Percentiles rank a stretch among this genome's conserved stretches.
Evolutionary conservation across 495 filamentous ascomycete genomes (phyloP).

Genomic region (Alectoria sarmentosa): DNA sequence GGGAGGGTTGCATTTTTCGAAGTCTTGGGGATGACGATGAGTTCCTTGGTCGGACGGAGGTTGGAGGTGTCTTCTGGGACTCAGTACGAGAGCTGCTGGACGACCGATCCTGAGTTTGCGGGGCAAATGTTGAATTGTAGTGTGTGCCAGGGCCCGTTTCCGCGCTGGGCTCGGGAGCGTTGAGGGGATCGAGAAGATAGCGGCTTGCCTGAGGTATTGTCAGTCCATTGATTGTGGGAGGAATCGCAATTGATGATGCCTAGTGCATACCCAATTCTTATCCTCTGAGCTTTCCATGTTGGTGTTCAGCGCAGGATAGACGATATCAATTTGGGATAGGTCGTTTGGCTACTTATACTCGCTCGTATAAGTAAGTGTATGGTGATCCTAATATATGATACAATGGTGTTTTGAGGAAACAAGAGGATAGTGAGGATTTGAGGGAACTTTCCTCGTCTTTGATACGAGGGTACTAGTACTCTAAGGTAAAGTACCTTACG

Average conservation of each 20-base stretch:
- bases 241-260: neutral
- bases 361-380: no score
- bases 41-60: conserved; percentile 14
- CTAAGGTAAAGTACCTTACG: neutral
- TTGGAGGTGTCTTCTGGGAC: conserved; percentile 19
- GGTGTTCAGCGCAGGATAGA: neutral
- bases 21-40: conserved; percentile 2
- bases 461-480: neutral
- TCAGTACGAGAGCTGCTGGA: conserved; percentile 19
- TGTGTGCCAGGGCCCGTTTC: conserved; percentile 46
- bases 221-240: neutral
- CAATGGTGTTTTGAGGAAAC: no score
- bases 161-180: conserved; percentile 44
- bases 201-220: conserved; percentile 33
- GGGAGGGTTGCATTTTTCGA: conserved; percentile 8
- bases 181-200: conserved; percentile 53
- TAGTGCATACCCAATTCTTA: conserved; percentile 33
- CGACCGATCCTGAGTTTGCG: conserved; percentile 15
- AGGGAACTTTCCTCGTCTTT: no score
- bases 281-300: conserved; percentile 33
- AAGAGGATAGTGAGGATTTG: no score
- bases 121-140: conserved; percentile 32
- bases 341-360: no score
- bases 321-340: no score
- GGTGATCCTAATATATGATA: no score